Conservation (phyloP, 148 eudicot genomes). For the Talinum fruticosum region DNA sequence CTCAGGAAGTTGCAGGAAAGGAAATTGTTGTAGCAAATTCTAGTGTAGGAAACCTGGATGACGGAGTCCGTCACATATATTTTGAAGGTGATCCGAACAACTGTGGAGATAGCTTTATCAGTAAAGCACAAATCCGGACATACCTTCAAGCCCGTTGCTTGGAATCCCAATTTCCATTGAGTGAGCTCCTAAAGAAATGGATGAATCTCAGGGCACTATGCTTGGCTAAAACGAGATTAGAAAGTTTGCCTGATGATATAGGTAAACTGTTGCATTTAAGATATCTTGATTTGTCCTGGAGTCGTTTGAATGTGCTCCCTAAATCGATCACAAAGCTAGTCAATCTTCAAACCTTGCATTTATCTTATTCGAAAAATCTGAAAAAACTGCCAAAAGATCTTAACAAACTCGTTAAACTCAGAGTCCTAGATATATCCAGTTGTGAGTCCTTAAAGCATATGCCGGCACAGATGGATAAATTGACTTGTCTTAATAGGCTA, state of each 20-base stretch:
- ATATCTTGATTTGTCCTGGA: conserved; percentile 17
- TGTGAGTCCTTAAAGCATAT: neutral
- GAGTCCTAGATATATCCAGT: neutral
- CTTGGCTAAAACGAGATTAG: neutral
- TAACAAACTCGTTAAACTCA: conserved; percentile 22
- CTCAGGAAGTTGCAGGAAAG: conserved; percentile 5
- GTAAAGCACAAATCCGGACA: neutral
- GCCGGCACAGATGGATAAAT: conserved; percentile 13
- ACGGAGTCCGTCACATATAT: neutral
- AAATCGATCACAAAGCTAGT: conserved; percentile 16
- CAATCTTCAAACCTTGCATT: conserved; percentile 22
- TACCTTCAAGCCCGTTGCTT: neutral
- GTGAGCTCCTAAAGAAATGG: neutral
- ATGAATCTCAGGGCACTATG: conserved; percentile 19
- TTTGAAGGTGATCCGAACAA: neutral
- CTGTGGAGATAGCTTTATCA: neutral
- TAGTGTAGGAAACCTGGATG: neutral
- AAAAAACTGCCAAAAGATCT: conserved; percentile 19
- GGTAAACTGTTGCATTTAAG: conserved; percentile 28
- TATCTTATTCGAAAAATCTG: neutral
- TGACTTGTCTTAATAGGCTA: conserved; percentile 19
- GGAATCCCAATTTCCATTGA: neutral
- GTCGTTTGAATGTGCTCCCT: neutral
- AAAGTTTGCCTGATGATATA: conserved; percentile 13
- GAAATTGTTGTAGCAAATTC: conserved; percentile 1